phyloP scores from a whole-genome alignment of 805 yeast species.

The Lipomyces mesembrius region DNA sequence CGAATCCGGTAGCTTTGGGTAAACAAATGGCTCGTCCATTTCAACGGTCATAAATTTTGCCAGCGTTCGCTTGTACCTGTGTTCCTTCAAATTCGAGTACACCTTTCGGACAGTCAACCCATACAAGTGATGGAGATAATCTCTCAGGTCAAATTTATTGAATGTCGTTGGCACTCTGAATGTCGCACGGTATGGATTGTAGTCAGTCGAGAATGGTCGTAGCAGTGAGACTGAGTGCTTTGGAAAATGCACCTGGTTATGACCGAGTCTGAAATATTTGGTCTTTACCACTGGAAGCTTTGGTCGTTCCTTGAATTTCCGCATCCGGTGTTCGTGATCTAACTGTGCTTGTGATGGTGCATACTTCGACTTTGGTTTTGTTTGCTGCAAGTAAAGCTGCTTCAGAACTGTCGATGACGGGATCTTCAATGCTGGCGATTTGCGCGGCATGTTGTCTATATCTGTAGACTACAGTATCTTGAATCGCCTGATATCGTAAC shows the following conservation, averaged over 20 bases:
- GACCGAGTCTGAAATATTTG: slow-evolving; percentile 73
- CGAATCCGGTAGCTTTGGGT: slow-evolving; percentile 70
- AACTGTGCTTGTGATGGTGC: slow-evolving; percentile 24
- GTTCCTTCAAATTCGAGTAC: slow-evolving; percentile 64
- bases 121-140: slow-evolving; percentile 86
- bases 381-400: slow-evolving; percentile 27
- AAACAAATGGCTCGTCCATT: slow-evolving; percentile 91
- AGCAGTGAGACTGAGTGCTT: slow-evolving; percentile 77
- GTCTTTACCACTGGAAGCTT: slow-evolving; percentile 17
- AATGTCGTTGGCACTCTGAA: slow-evolving; percentile 92
- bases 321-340: slow-evolving; percentile 19
- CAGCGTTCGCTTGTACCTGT: slow-evolving; percentile 56
- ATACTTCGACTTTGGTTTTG: slow-evolving; percentile 16
- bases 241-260: slow-evolving; percentile 78
- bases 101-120: slow-evolving; percentile 88
- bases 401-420: slow-evolving; percentile 30
- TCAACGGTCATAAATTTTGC: slow-evolving; percentile 96
- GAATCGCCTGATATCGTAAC: not conserved
- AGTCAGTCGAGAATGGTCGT: slow-evolving; percentile 58
- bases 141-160: slow-evolving; percentile 92
- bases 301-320: slow-evolving; percentile 24
- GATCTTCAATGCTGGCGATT: slow-evolving; percentile 8
- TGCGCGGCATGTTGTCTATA: slow-evolving; percentile 17
- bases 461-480: not conserved
- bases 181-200: slow-evolving; percentile 86